Base-by-base conservation (phyloP, 495 filamentous ascomycete species). In the Podospora comata region DNA sequence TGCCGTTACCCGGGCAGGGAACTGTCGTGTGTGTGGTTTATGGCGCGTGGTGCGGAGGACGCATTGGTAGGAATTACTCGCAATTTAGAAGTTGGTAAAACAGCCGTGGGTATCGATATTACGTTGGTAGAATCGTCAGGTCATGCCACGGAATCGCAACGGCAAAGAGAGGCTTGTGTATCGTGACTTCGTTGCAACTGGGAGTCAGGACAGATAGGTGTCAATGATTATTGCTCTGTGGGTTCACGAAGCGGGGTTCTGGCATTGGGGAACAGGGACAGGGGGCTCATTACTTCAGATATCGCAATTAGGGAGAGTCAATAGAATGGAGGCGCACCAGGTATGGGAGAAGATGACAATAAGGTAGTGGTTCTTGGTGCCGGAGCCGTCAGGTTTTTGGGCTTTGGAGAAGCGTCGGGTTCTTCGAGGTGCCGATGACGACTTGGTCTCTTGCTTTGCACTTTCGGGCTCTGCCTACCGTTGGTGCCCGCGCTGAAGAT, bases 1-100 rank as follows among this genome's bases (percentile, higher is more conserved):
- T 75, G 84, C 85, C 84, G 82, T 86, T 62, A 85, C 82, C 84
- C 84, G 67, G 84, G 82, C 83, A 72, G 82, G 83, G 81, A 67
- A 28, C 54, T 39, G 64, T 16, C 65, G 65, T 44, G 55, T 67
- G 68, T 57, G 70, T 62, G 61, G 53, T 76, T 69, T 78, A 79
- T 72, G 54, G 71, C 26, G 64, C 27, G 30, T 26, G 67, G 61
- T 70, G 67, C 53, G 44, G 74, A 67, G 69, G 73, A 67, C 68
- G 74, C 79, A 81, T 81, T 69, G 74, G 79, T 64, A 63, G 60
- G 58, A 48, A 3, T 27, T 26, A 48, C 15, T 48, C 2, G 39
- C 39, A 48, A 48, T 48, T 16, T 16, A 7, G 13, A 26, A 18
- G 19, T 55, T 59, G 44, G 16, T 54, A 19, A 62, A n/a, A n/a